Evolutionary conservation across 2,329 filamentous ascomycete species (phyloP), one percentile per base, ranked within the genome.

Genomic region (Xylaria sp.): DNA sequence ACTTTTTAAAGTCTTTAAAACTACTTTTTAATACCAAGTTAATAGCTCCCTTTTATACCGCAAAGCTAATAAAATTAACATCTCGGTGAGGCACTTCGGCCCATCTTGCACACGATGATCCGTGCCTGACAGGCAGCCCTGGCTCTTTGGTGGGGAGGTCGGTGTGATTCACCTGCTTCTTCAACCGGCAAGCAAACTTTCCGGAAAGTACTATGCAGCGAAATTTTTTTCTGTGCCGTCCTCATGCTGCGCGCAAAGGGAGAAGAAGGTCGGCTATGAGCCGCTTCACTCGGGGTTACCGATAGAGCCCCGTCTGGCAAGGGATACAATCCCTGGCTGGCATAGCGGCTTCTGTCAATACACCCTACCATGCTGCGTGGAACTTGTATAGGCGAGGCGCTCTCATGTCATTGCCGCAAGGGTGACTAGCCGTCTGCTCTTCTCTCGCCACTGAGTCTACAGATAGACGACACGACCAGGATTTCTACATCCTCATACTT

Each of bases 1-100:
- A n/a, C n/a, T n/a, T n/a, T n/a, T n/a, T n/a, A n/a, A n/a, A n/a
- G n/a, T n/a, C n/a, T n/a, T n/a, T n/a, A n/a, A n/a, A n/a, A n/a
- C n/a, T n/a, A n/a, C n/a, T n/a, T n/a, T n/a, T n/a, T n/a, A n/a
- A n/a, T n/a, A n/a, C n/a, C n/a, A n/a, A n/a, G n/a, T n/a, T n/a
- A n/a, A n/a, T n/a, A n/a, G n/a, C n/a, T n/a, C n/a, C n/a, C n/a
- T n/a, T n/a, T n/a, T n/a, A n/a, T n/a, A n/a, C n/a, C n/a, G n/a
- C n/a, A n/a, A n/a, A n/a, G n/a, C n/a, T n/a, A n/a, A n/a, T n/a
- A n/a, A n/a, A n/a, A n/a, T n/a, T n/a, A n/a, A n/a, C n/a, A 47
- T 31, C 43, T 57, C 61, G 53, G 60, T 60, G 57, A 63, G n/a
- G 51, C 42, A 51, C 38, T 23, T 52, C 42, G 42, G 35, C 21